Conservation (phyloP, 768 basidiomycete species). For the Termitomyces eurrhizus region DNA sequence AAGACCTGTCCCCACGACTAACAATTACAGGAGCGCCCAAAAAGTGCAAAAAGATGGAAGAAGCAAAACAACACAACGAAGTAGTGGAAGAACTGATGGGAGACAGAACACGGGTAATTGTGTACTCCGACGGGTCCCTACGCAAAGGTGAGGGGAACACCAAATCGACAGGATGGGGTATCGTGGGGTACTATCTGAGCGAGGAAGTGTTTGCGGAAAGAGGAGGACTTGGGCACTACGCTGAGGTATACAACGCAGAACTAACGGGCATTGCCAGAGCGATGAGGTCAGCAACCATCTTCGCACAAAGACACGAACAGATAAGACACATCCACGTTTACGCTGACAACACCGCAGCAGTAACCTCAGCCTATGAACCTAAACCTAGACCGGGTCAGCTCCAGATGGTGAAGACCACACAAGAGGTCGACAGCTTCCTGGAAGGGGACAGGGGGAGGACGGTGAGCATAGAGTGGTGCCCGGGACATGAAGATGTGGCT, state of each 20-base stretch:
- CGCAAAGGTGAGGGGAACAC: background rate
- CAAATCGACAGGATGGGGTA: background rate
- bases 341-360: too few species aligned
- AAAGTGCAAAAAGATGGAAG: background rate
- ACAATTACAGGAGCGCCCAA: background rate
- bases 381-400: too few species aligned
- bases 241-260: background rate
- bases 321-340: too few species aligned
- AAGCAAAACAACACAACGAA: background rate
- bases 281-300: fast-evolving
- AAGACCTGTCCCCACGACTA: background rate
- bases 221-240: background rate
- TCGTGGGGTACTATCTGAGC: background rate
- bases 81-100: fast-evolving
- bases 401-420: too few species aligned
- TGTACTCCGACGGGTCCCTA: background rate
- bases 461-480: too few species aligned
- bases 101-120: background rate
- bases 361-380: too few species aligned
- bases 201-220: background rate
- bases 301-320: background rate
- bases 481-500: too few species aligned
- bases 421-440: too few species aligned
- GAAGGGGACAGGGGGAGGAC: too few species aligned
- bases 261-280: too few species aligned